Evolutionary conservation across 78 protist species (phyloP), one percentile per base, ranked within the genome.

Genomic region (Dictyostelium citrinum): DNA sequence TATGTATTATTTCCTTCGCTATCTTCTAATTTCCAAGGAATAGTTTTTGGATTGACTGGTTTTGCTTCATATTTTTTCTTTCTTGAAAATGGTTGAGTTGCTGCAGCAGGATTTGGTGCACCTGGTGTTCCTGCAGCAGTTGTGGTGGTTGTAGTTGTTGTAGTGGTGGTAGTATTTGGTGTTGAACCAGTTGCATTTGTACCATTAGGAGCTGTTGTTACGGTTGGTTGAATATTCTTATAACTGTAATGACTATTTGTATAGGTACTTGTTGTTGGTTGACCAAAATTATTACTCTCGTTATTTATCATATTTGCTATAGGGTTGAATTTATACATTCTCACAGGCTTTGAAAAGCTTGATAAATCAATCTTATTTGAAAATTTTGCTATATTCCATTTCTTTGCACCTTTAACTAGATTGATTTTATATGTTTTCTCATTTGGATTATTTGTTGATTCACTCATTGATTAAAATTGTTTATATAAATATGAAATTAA

Each of bases 311-410:
- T 29, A 10, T 86, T 60, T 20, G 67, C 49, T 8, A 78, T 24
- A 35, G 93, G 84, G 31, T 88, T 78, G 39, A 27, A 45, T 78
- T 78, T 88, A 68, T 68, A 88, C 93, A 88, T 88, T 55, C 55
- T 88, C 2, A 88, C 85, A 12, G 93, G 93, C 35, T 88, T 88
- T 16, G 71, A 20, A 49, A 88, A 78, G 12, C n/a, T 7, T 14
- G 58, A 29, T 24, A 88, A 20, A 27, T 88, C 93, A 61, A 88
- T 76, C 27, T 88, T 88, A n/a, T 83, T 58, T 45, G 93, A 60
- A 49, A 88, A 88, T 60, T 88, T 88, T 45, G 93, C 93, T 29
- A 88, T 67, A 67, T 88, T 88, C 93, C 93, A 88, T 88, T 46
- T 88, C 31, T 88, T 88, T 27, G 93, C 79, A 16, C 68, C 55